phyloP scores from a whole-genome alignment of 1,284 basidiomycete genomes.

The Trametes hirsuta region DNA sequence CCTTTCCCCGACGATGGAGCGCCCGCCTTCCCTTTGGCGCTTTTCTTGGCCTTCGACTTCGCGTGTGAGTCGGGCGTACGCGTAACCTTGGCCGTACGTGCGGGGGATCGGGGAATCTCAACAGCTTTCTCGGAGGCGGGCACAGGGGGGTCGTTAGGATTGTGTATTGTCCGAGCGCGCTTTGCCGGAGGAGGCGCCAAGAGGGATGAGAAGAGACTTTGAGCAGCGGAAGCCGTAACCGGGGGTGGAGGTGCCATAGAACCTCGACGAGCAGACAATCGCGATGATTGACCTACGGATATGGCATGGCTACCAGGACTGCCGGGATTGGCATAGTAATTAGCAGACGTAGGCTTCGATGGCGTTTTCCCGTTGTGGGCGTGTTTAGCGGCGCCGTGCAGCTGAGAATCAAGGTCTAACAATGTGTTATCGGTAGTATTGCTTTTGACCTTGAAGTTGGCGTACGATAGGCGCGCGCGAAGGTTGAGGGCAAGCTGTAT shows the following conservation, averaged over 20 bases:
- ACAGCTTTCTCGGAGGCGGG: constrained; percentile 48
- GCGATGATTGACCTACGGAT: constrained; percentile 26
- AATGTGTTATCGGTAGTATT: constrained; percentile 67
- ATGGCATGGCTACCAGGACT: constrained; percentile 11
- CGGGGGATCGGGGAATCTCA: constrained; percentile 30
- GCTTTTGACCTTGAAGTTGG: constrained; percentile 77
- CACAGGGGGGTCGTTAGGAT: constrained; percentile 69
- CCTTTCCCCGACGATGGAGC: constrained; percentile 53
- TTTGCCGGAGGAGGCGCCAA: constrained; percentile 74
- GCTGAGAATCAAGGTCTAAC: constrained; percentile 68
- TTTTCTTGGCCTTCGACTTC: constrained; percentile 32
- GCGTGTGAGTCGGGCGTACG: constrained; percentile 36
- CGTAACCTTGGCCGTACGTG: constrained; percentile 28
- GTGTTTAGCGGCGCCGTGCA: constrained; percentile 17
- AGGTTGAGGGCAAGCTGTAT: constrained; percentile 74
- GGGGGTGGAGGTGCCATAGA: constrained; percentile 54
- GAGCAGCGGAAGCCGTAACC: constrained; percentile 44
- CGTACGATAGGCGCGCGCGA: constrained; percentile 75
- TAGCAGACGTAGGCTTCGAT: constrained; percentile 18
- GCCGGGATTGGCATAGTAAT: constrained; percentile 51
- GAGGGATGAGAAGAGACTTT: constrained; percentile 72
- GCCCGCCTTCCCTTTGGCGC: constrained; percentile 39
- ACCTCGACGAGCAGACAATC: constrained; percentile 39
- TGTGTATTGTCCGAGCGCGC: constrained; percentile 74
- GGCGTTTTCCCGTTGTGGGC: constrained; percentile 42